Base-by-base conservation (phyloP, 2,329 filamentous ascomycete species). In the Fusarium sp. region DNA sequence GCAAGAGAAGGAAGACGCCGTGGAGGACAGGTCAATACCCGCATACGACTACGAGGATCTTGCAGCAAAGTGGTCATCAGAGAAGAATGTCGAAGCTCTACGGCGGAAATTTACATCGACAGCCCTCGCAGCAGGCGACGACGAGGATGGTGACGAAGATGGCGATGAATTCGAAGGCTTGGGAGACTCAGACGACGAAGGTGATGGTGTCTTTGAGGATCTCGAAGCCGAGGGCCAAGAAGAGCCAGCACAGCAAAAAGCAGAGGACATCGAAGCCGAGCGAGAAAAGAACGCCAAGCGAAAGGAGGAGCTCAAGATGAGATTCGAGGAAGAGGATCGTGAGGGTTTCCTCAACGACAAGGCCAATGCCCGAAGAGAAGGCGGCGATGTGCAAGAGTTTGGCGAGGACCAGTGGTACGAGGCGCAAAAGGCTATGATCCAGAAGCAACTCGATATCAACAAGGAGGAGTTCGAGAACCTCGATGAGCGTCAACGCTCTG, bases 341-440 rank as follows among this genome's bases (percentile, higher is more conserved):
- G 96, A 99, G 77, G 96, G 96, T 1, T 95, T 98, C 78, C 90
- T 92, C 75, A 97, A 97, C 76, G 94, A 96, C 80, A 97, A 97
- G 77, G 90, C 92, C 28, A 89, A 91, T 51, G 92, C 92, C 13
- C 87, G 91, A 36, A 85, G 88, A 68, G 92, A 94, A 70, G 89
- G 88, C 31, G 91, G 87, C 34, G 86, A 86, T 5, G 84, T 89
- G 7, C 89, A 95, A 54, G 92, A 97, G 76, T 98, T 97, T 75
- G 96, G 95, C 53, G 96, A 99, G 80, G 96, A 99, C 77, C 93
- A 99, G 58, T 99, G 97, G 97, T 99, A 99, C 78, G 96, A 98
- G 77, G 89, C 92, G 28, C 96, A 99, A 78, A 99, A 99, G 82
- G 93, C 96, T 33, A 87, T 92, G 78, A 90, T 99, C 62, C 93